Conservation (phyloP, 495 filamentous ascomycete genomes). For the Chaetomidium leptoderma region DNA sequence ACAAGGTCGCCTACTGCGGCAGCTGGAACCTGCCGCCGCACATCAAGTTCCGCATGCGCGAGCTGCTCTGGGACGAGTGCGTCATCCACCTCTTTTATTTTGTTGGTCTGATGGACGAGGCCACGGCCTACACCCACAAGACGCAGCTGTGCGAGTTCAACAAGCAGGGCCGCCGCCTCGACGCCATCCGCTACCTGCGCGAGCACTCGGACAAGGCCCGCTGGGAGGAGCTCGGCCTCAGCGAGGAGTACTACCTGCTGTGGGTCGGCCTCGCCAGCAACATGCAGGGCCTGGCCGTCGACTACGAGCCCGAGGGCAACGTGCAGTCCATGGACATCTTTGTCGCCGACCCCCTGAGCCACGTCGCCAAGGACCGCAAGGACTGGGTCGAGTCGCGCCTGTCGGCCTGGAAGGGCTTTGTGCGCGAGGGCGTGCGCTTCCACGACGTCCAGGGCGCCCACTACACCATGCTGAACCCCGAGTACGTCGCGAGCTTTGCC, state of each 20-base stretch:
- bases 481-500: slow-evolving; percentile 34
- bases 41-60: slow-evolving; percentile 49
- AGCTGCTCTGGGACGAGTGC: slow-evolving; percentile 44
- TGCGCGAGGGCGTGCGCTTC: slow-evolving; percentile 23
- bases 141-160: slow-evolving; percentile 10
- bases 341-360: slow-evolving; percentile 40
- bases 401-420: slow-evolving; percentile 44
- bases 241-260: slow-evolving; percentile 24
- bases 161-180: slow-evolving; percentile 26
- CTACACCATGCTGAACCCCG: slow-evolving; percentile 41
- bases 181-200: slow-evolving; percentile 10
- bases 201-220: slow-evolving; percentile 24
- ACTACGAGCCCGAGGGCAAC: slow-evolving; percentile 49
- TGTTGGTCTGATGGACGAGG: slow-evolving; percentile 43
- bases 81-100: slow-evolving; percentile 50
- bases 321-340: slow-evolving; percentile 50
- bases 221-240: slow-evolving; percentile 40
- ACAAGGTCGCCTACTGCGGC: slow-evolving; percentile 36
- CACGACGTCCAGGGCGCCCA: slow-evolving; percentile 39
- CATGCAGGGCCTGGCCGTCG: slow-evolving; percentile 43
- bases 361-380: slow-evolving; percentile 36
- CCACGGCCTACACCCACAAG: slow-evolving; percentile 25
- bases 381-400: slow-evolving; percentile 42
- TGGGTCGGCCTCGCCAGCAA: slow-evolving; percentile 44
- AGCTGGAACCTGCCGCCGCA: slow-evolving; percentile 48